Evolutionary conservation across 1,284 basidiomycete species (phyloP), one percentile per base, ranked within the genome.

Genomic region (Veloboletus limbatus): DNA sequence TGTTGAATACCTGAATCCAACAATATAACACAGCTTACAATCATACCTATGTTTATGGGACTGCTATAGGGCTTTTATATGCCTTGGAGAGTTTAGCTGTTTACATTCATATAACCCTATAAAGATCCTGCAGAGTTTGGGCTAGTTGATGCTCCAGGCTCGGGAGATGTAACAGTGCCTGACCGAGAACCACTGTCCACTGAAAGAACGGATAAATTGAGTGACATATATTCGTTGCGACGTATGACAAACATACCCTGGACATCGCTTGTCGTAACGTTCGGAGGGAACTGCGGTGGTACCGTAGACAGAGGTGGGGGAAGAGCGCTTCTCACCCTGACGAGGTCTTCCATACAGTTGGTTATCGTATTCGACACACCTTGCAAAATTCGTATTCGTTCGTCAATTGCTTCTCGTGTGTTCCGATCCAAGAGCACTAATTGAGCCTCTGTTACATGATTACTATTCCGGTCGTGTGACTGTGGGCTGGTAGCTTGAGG

Each of bases 361-460:
- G 79, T 79, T 11, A 92, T 73, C 10, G 80, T 76, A 25, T 72
- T 72, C 38, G 88, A 88, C 24, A 93, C 83, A 25, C 79, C 76
- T 66, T 89, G 85, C 22, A 95, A 68, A 21, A 90, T 76, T 33
- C 81, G 73, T 49, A 95, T 68, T 47, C 91, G 77, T 63, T 92
- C 88, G 53, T 93, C 88, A 38, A 95, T 87, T 4, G 85, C 85
- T 55, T 88, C 85, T 38, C 88, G 72, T 17, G 86, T 88, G 24
- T 85, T 60, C 27, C 60, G 67, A 53, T 90, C 87, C 61, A 88
- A 68, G 27, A 73, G 62, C 18, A 67, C 68, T 25, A 88, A 71
- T 57, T 84, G 85, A 45, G 76, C 76, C 34, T 80, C 80, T 28
- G 76, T 81, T 53, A 82, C 43, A 31, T 40, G 53, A 64, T 71